Percentiles rank a stretch among this genome's conserved stretches.
These are phyloP conservation scores for Bruguiera parviflora DNA, from an alignment of 345 rosid genomes.

Conservation along the genomic window DNA sequence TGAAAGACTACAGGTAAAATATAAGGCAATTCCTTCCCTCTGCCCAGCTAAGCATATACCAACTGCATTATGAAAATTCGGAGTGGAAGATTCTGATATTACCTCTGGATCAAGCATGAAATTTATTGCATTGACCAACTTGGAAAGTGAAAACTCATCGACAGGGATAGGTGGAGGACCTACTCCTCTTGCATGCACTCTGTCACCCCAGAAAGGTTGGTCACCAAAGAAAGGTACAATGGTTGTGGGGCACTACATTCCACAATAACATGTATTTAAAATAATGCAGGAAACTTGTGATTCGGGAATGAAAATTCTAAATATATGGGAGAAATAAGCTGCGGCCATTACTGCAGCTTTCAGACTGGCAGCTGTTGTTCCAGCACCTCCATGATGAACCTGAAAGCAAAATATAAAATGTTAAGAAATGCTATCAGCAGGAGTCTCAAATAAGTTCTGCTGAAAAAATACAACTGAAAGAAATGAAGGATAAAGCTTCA, in stretches of 20 bases:
- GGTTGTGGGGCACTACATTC: constrained; percentile 84
- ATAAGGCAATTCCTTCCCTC: background rate
- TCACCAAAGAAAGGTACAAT: constrained; percentile 97
- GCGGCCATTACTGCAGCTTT: constrained; percentile 66
- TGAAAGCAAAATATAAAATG: constrained; percentile 30
- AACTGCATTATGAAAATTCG: background rate
- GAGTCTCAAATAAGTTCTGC: too few species aligned
- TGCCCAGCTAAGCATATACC: background rate
- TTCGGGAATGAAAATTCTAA: background rate
- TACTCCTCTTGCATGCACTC: constrained; percentile 82
- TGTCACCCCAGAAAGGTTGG: constrained; percentile 98
- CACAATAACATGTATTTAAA: constrained; percentile 6
- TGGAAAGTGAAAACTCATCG: constrained; percentile 78
- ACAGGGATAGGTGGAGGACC: constrained; percentile 93
- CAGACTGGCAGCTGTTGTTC: constrained; percentile 98
- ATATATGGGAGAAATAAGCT: background rate
- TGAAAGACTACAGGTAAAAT: background rate
- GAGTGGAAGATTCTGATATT: constrained; percentile 10
- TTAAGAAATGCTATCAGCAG: constrained; percentile 4
- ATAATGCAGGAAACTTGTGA: background rate
- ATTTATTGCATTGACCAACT: constrained; percentile 70
- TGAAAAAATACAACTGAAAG: too few species aligned
- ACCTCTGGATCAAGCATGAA: constrained; percentile 67
- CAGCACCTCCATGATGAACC: constrained; percentile 99
- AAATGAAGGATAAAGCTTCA: too few species aligned